These are phyloP conservation scores for Lasiosphaeria hispida DNA, from an alignment of 495 filamentous ascomycete species.

Conservation along the genomic window DNA sequence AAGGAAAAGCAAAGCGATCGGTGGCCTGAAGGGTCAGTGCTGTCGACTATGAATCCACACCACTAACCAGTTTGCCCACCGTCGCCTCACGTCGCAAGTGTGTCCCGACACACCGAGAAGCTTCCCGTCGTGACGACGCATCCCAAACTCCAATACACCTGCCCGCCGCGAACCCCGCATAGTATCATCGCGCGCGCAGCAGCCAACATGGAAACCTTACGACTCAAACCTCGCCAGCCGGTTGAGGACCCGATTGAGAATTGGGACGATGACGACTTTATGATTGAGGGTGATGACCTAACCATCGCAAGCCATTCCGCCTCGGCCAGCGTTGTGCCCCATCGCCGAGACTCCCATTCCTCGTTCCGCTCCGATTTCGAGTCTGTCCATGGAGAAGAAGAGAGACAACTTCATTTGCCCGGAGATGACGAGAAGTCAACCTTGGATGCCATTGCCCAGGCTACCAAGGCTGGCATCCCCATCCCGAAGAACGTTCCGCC, in stretches of 20 bases:
- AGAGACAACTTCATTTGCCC: constrained; percentile 76
- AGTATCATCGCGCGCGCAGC: constrained; percentile 3
- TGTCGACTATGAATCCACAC: constrained; percentile 38
- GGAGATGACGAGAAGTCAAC: constrained; percentile 78
- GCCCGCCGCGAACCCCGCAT: not conserved
- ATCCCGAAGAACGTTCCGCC: constrained; percentile 86
- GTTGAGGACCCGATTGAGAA: constrained; percentile 67
- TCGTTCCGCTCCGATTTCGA: constrained; percentile 80
- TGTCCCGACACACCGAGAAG: not conserved
- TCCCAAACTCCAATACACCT: not conserved
- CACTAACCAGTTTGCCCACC: constrained; percentile 29
- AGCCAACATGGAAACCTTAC: constrained; percentile 56
- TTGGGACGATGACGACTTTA: constrained; percentile 85
- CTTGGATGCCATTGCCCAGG: constrained; percentile 79
- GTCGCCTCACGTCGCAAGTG: constrained; percentile 22
- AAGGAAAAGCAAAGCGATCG: constrained; percentile 2
- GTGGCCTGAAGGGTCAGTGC: constrained; percentile 20
- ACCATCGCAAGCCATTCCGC: constrained; percentile 64
- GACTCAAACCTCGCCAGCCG: constrained; percentile 52
- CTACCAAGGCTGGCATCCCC: constrained; percentile 85
- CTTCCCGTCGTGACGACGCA: constrained; percentile 13
- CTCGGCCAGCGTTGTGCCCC: constrained; percentile 49
- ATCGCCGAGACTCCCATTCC: constrained; percentile 72
- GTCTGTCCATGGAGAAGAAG: constrained; percentile 73
- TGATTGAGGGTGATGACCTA: constrained; percentile 71